Evolutionary conservation across 108 stramenopile genomes (phyloP).

Genomic region (Cylindrotheca fusiformis): DNA sequence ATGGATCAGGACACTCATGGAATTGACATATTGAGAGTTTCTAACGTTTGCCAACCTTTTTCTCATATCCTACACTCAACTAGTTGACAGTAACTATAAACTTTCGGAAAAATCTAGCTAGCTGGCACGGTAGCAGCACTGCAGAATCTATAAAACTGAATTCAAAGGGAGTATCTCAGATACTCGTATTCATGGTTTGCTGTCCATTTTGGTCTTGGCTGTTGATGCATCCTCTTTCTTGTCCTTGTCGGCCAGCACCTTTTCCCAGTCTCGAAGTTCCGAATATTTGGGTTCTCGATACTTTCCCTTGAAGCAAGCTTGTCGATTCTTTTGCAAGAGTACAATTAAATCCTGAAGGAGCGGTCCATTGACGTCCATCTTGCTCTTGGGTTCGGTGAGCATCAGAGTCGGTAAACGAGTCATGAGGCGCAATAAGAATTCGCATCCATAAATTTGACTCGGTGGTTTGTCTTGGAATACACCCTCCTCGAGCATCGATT

Average conservation of each 20-base stretch:
- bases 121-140: no score
- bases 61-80: no score
- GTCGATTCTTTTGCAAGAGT: constrained; percentile 57
- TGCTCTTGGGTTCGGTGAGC: constrained; percentile 8
- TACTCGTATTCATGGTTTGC: no score
- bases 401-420: constrained; percentile 53
- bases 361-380: constrained; percentile 16
- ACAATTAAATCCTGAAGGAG: constrained; percentile 41
- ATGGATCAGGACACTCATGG: no score
- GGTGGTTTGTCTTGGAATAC: constrained; percentile 7
- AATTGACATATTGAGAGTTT: no score
- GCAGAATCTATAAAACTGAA: no score
- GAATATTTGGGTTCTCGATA: constrained; percentile 36
- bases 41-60: no score
- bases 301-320: constrained; percentile 39
- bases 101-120: no score
- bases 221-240: no score
- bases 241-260: not conserved
- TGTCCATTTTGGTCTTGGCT: no score
- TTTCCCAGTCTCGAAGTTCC: constrained; percentile 35
- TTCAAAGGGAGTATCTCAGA: no score
- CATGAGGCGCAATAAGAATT: constrained; percentile 65
- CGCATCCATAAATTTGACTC: constrained; percentile 64
- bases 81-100: no score
- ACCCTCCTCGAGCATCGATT: constrained; percentile 21